These are phyloP conservation scores for Aureobasidium sp. DNA, from an alignment of 2,329 filamentous ascomycete genomes.

Conservation along the genomic window DNA sequence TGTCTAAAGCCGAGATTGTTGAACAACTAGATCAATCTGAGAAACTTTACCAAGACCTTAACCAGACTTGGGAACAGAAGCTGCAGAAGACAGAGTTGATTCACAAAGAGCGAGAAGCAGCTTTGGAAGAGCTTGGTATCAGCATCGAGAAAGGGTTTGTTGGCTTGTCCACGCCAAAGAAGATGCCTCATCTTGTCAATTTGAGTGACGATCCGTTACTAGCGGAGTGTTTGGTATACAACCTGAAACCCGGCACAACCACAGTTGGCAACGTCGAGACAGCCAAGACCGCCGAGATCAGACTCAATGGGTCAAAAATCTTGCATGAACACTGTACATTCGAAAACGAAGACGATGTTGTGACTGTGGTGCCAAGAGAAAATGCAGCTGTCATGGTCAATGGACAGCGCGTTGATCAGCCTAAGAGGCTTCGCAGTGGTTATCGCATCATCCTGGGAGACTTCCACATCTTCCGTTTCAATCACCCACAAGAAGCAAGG, in stretches of 20 bases:
- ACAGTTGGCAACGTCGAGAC: conserved; percentile 92
- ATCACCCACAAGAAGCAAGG: conserved; percentile 90
- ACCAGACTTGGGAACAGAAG: conserved; percentile 98
- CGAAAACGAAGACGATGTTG: conserved; percentile 84
- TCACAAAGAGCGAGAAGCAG: conserved; percentile 92
- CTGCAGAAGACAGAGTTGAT: conserved; percentile 91
- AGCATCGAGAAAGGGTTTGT: conserved; percentile 98
- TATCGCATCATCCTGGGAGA: conserved; percentile 94
- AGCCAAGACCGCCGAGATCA: conserved; percentile 76
- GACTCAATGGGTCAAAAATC: conserved; percentile 89
- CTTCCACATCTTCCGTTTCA: conserved; percentile 98
- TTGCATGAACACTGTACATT: conserved; percentile 88
- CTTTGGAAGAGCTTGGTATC: conserved; percentile 92
- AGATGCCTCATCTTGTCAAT: conserved; percentile 98
- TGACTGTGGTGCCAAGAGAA: conserved; percentile 83
- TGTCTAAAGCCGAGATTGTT: conserved; percentile 95
- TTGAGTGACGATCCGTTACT: conserved; percentile 74
- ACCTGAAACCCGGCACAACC: conserved; percentile 89
- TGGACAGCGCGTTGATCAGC: conserved; percentile 78
- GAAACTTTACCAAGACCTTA: conserved; percentile 90
- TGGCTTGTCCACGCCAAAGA: conserved; percentile 90
- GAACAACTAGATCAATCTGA: conserved; percentile 95
- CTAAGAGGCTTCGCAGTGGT: conserved; percentile 79
- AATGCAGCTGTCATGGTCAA: conserved; percentile 99
- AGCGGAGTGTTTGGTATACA: conserved; percentile 95